Conservation (phyloP, 805 yeast species). For the Myxozyma lipomycoides region DNA sequence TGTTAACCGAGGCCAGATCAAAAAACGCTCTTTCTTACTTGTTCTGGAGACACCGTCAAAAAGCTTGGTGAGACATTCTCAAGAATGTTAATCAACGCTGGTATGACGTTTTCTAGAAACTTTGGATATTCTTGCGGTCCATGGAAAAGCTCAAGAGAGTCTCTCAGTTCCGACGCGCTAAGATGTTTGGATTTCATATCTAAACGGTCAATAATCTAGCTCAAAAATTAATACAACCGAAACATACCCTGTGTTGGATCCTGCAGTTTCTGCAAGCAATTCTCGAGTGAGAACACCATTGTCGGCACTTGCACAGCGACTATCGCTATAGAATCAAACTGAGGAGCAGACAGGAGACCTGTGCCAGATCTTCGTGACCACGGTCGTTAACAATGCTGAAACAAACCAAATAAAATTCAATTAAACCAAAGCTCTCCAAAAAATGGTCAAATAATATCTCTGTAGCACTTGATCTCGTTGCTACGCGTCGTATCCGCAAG, state of each 20-base stretch:
- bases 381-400: too few species aligned
- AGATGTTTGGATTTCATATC: conserved; percentile 63
- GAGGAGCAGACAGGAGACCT: too few species aligned
- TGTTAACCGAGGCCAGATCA: neutral
- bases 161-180: conserved; percentile 75
- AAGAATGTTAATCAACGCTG: conserved; percentile 61
- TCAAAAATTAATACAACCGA: neutral
- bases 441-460: neutral
- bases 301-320: neutral
- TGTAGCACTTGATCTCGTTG: neutral
- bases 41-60: conserved; percentile 59
- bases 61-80: conserved; percentile 71
- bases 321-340: neutral
- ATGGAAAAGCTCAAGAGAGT: conserved; percentile 77
- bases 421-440: neutral
- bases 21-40: conserved; percentile 29
- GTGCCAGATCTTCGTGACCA: too few species aligned
- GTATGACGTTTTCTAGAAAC: conserved; percentile 65
- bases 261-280: conserved; percentile 23
- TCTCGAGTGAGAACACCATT: conserved; percentile 10
- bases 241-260: conserved; percentile 23
- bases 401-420: neutral
- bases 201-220: conserved; percentile 14
- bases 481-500: neutral
- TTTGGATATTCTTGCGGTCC: conserved; percentile 77